These are phyloP conservation scores for Orychophragmus violaceus DNA, from an alignment of 345 rosid species.

Conservation along the genomic window DNA sequence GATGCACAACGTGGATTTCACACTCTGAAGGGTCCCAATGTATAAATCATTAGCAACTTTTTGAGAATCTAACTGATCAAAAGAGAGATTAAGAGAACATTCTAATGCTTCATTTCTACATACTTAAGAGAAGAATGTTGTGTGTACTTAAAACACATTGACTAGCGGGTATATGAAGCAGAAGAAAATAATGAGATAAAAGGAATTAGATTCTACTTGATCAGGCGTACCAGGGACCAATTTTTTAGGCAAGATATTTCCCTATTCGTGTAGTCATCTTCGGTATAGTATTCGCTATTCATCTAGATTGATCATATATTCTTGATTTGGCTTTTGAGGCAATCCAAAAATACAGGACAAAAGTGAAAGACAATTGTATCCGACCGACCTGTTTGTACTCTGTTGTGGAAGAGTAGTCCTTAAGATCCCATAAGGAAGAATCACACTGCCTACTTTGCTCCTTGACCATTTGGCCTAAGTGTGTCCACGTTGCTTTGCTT, in stretches of 20 bases:
- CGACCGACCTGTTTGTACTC: constrained; percentile 18
- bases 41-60: neutral
- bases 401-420: neutral
- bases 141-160: constrained; percentile 20
- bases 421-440: constrained; percentile 3
- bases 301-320: constrained; percentile 31
- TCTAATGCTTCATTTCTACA: neutral
- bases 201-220: constrained; percentile 25
- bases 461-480: neutral
- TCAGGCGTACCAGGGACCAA: constrained; percentile 1
- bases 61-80: constrained; percentile 7
- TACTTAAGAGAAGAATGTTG: too few relatives aligned
- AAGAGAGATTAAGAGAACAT: constrained; percentile 6
- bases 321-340: constrained; percentile 19
- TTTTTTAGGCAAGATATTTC: constrained; percentile 13
- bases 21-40: constrained; percentile 7
- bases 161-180: constrained; percentile 25
- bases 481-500: neutral
- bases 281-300: constrained; percentile 24
- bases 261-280: constrained; percentile 9
- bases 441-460: constrained; percentile 2
- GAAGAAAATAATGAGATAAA: constrained; percentile 17
- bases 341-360: neutral
- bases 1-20: constrained; percentile 6
- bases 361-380: neutral